Conservation (phyloP, 192 early-diverging fungal genomes). For the Chytriomyces sp. region DNA sequence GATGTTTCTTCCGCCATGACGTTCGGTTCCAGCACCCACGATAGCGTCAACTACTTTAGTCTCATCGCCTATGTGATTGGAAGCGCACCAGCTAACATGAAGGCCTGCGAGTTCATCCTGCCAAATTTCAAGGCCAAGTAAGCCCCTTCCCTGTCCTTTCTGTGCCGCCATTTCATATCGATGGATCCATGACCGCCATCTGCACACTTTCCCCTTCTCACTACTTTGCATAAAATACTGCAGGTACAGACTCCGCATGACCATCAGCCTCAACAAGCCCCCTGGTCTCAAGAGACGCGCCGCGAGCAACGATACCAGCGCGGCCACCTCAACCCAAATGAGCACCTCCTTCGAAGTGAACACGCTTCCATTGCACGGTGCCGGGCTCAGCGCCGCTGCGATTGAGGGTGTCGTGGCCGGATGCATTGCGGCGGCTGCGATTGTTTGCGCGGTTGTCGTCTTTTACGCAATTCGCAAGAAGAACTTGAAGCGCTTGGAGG, state of each 20-base stretch:
- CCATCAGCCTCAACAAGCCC: not conserved
- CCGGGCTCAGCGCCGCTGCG: not conserved
- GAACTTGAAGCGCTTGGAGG: not conserved
- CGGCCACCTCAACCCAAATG: not conserved
- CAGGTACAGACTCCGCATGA: not conserved
- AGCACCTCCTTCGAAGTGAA: not conserved
- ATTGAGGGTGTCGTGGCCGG: not conserved
- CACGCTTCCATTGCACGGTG: not conserved
- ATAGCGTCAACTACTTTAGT: not conserved
- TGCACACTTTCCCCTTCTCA: not conserved
- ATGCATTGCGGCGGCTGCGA: not conserved
- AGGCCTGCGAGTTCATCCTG: not conserved
- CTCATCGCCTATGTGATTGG: not conserved
- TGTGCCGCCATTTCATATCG: no score
- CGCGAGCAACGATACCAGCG: not conserved
- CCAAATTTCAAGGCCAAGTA: not conserved
- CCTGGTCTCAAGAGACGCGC: not conserved
- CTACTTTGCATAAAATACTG: not conserved
- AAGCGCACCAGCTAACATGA: not conserved
- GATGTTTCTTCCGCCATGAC: not conserved
- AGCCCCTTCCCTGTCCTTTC: not conserved
- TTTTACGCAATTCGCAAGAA: not conserved
- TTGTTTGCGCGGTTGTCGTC: not conserved
- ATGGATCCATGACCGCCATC: not conserved
- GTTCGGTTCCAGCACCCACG: not conserved